These are phyloP conservation scores for Rugonectria rugulosa DNA, from an alignment of 2,329 filamentous ascomycete species.

Conservation along the genomic window DNA sequence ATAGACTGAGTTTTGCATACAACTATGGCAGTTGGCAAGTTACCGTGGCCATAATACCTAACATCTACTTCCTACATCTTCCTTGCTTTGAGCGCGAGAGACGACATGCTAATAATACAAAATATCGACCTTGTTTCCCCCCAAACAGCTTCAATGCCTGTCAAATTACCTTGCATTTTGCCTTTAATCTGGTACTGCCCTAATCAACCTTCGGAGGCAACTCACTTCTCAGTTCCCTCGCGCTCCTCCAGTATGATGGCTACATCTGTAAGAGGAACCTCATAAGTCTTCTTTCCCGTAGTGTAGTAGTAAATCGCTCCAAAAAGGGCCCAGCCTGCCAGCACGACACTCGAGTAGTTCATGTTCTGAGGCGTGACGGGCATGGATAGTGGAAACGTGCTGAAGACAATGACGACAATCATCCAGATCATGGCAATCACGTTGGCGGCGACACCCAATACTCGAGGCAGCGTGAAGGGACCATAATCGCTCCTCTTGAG, in stretches of 20 bases:
- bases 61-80: too few relatives aligned
- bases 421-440: constrained; percentile 53
- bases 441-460: constrained; percentile 47
- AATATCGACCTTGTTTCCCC: too few relatives aligned
- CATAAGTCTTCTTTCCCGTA: constrained; percentile 35
- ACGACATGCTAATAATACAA: too few relatives aligned
- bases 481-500: constrained; percentile 30
- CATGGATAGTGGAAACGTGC: constrained; percentile 51
- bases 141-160: too few relatives aligned
- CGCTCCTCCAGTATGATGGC: neutral
- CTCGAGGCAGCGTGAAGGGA: constrained; percentile 41
- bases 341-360: constrained; percentile 55
- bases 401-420: constrained; percentile 52
- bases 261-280: constrained; percentile 31
- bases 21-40: too few relatives aligned
- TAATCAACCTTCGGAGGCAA: too few relatives aligned
- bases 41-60: too few relatives aligned
- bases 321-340: constrained; percentile 48
- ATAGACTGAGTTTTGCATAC: too few relatives aligned
- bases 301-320: constrained; percentile 45
- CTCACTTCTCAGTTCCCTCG: neutral
- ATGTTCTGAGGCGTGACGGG: constrained; percentile 53
- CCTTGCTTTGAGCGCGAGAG: too few relatives aligned
- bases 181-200: too few relatives aligned
- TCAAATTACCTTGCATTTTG: too few relatives aligned